Conservation (phyloP, 345 rosid species). For the Sisymbrium altissimum region DNA sequence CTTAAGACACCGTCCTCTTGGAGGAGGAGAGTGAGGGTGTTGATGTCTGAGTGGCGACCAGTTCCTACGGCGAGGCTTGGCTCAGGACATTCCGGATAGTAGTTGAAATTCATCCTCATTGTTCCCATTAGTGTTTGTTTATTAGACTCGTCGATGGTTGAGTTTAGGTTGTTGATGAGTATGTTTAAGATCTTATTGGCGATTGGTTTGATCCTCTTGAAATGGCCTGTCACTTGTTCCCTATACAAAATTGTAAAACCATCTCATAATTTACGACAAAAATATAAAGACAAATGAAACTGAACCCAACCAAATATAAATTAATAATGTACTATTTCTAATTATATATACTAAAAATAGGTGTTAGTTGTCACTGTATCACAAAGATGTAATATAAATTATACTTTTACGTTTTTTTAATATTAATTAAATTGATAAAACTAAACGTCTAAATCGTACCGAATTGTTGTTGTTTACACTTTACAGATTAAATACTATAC, state of each 20-base stretch:
- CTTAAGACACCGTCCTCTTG: conserved; percentile 33
- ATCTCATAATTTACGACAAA: background rate
- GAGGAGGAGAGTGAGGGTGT: conserved; percentile 38
- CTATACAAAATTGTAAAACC: conserved; percentile 21
- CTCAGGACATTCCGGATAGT: conserved; percentile 43
- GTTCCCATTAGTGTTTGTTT: conserved; percentile 32
- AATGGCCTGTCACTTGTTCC: conserved; percentile 44
- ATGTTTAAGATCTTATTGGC: conserved; percentile 33
- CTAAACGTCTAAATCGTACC: background rate
- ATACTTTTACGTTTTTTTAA: background rate
- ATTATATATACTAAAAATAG: no score
- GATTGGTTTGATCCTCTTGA: conserved; percentile 37
- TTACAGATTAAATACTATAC: no score
- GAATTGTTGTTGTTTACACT: background rate
- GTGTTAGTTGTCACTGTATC: background rate
- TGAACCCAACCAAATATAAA: no score
- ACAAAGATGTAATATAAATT: background rate
- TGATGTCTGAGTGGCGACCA: conserved; percentile 41
- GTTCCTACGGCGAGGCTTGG: conserved; percentile 40
- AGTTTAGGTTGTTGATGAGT: conserved; percentile 34
- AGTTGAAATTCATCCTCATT: conserved; percentile 38
- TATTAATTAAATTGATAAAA: background rate
- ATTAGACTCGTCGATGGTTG: conserved; percentile 27
- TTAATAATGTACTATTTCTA: no score
- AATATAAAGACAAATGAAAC: no score